phyloP scores from a whole-genome alignment of 805 yeast genomes.

The Candida arabinofermentans region DNA sequence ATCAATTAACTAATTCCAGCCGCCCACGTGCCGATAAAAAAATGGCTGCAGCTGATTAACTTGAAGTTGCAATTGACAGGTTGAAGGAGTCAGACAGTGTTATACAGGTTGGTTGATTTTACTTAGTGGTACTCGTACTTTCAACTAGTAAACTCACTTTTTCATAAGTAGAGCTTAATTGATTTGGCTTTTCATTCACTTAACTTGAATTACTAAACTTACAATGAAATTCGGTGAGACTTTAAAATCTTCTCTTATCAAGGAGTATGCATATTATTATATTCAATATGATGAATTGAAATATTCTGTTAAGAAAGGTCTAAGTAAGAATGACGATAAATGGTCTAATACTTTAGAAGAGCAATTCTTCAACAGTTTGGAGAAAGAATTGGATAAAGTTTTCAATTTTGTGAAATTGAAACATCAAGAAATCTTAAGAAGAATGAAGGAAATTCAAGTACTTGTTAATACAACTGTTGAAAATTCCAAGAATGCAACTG shows the following conservation, averaged over 20 bases:
- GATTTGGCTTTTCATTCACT: no score
- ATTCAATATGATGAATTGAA: constrained; percentile 89
- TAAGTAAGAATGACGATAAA: constrained; percentile 46
- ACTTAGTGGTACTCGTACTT: no score
- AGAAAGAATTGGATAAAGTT: constrained; percentile 86
- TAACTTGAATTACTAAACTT: constrained; percentile 1
- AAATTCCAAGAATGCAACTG: constrained; percentile 36
- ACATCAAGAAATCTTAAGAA: constrained; percentile 76
- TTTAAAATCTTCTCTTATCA: constrained; percentile 80
- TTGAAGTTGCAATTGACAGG: no score
- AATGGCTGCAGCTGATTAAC: no score
- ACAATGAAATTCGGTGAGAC: constrained; percentile 95
- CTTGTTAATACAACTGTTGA: constrained; percentile 59
- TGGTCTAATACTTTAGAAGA: constrained; percentile 86
- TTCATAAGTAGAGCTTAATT: no score
- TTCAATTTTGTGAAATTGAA: constrained; percentile 88
- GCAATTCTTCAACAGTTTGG: constrained; percentile 68
- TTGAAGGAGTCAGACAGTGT: no score
- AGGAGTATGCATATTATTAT: constrained; percentile 87
- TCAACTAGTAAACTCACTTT: no score
- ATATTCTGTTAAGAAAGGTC: constrained; percentile 67
- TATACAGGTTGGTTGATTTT: no score
- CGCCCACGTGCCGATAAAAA: background rate
- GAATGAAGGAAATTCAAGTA: constrained; percentile 78
- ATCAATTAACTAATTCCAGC: no score